Percentiles rank a stretch among this genome's conserved stretches.
phyloP scores from a whole-genome alignment of 169 alveolate species.

The Plasmodium adleri region DNA sequence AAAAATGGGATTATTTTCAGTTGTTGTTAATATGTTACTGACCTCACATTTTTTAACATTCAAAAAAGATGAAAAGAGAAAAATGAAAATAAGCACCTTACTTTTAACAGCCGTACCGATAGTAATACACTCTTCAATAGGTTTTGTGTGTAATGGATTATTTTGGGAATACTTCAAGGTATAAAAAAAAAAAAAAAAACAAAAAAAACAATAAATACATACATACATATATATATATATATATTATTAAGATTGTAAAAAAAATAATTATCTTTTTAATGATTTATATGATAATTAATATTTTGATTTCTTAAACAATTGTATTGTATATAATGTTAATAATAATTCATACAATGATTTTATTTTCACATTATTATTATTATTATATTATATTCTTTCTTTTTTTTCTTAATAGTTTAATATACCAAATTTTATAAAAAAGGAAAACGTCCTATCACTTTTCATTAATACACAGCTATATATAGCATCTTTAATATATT shows the following conservation, averaged over 20 bases:
- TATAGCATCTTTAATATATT: conserved; percentile 73
- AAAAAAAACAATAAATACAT: neutral
- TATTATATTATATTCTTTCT: neutral
- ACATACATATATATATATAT: neutral
- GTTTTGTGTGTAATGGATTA: conserved; percentile 30
- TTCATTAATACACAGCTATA: conserved; percentile 70
- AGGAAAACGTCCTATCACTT: conserved; percentile 55
- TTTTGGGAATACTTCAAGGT: conserved; percentile 59
- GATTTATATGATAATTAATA: too few species aligned
- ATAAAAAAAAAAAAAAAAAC: neutral
- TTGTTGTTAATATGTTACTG: conserved; percentile 71
- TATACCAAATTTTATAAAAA: conserved; percentile 44
- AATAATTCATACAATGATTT: too few species aligned
- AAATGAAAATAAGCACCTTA: conserved; percentile 57
- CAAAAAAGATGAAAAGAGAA: conserved; percentile 73
- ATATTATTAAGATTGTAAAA: neutral
- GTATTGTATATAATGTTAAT: too few species aligned
- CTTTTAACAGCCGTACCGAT: conserved; percentile 63
- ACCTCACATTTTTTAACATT: conserved; percentile 75
- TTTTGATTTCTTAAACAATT: too few species aligned
- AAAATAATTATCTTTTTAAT: too few species aligned
- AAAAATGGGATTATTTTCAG: conserved; percentile 73
- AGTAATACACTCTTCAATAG: conserved; percentile 60
- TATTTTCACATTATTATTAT: too few species aligned
- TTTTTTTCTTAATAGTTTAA: conserved; percentile 18